Evolutionary conservation across 2,329 filamentous ascomycete species (phyloP).

Genomic region (Ceratocystis alfenasii): DNA sequence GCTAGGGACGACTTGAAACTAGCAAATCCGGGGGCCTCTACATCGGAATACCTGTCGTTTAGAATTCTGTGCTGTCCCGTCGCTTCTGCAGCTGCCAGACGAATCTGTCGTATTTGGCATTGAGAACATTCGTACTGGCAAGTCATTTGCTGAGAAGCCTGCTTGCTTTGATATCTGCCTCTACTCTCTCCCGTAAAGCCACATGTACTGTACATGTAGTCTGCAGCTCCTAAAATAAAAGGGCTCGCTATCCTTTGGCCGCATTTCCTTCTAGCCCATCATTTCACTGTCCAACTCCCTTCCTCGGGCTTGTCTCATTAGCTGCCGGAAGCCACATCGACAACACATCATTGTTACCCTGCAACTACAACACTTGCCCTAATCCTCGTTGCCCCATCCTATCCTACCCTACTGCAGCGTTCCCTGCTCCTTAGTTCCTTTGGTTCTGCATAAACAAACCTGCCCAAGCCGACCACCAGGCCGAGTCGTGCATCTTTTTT

Average conservation of each 20-base stretch:
- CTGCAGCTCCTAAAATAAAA: background rate
- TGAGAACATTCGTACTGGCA: background rate
- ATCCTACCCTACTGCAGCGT: background rate
- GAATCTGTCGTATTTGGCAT: background rate
- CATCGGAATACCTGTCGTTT: background rate
- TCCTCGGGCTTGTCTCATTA: background rate
- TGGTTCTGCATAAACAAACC: constrained; percentile 6
- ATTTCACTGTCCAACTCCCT: background rate
- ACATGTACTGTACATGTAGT: background rate
- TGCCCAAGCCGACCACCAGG: background rate
- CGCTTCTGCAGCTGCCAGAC: background rate
- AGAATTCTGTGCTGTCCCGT: constrained; percentile 6
- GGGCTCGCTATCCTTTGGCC: background rate
- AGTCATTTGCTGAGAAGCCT: background rate
- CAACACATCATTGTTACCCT: constrained; percentile 6
- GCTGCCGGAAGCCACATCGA: constrained; percentile 6
- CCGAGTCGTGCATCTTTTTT: constrained; percentile 5
- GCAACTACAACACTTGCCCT: background rate
- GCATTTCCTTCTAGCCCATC: too few species aligned
- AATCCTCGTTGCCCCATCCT: background rate
- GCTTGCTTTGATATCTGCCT: background rate
- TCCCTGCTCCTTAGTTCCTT: background rate
- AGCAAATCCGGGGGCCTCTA: background rate
- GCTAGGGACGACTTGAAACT: background rate
- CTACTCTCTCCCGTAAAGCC: background rate